Evolutionary conservation across 179 eudicot genomes (phyloP), one percentile per base, ranked within the genome.

Genomic region (Beta lomatogona): DNA sequence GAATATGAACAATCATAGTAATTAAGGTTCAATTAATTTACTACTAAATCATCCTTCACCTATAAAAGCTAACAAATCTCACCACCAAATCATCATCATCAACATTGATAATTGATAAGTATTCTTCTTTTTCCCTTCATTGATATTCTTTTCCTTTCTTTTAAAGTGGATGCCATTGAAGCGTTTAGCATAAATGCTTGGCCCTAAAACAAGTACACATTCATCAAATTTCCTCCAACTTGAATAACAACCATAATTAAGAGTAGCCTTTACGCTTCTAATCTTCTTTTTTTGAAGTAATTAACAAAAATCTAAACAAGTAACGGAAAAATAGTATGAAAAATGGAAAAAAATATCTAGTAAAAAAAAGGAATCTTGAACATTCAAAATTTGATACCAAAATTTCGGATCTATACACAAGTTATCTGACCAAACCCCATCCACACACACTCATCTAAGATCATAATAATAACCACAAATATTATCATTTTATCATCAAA

Each of bases 331-430:
- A 65, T 3, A 52, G 6, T 0, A 13, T 52, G 25, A 54, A 53
- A 53, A 67, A 78, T 48, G 6, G 15, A 41, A 31, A 54, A 6
- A 67, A 67, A 54, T 67, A 54, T n/a, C 52, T 46, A 36, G 44
- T 28, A 36, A 36, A 36, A 12, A 28, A 13, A 60, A 70, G 18
- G 58, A 71, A 76, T 69, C 58, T 45, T 12, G 45, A 48, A n/a
- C 79, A 82, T 59, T 76, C 80, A 83, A 83, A 80, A 75, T 79
- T 65, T 79, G 80, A 82, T 53, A 64, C 78, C 81, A 80, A 84
- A 84, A 76, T 75, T 75, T 75, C 25, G 59, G 83, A 83, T 80
- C 83, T 83, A 84, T 84, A 84, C 86, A 84, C 86, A 84, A 57
- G 41, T 73, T 82, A 64, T 71, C 77, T 61, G 73, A 72, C 82